These are phyloP conservation scores for Terfezia claveryi DNA, from an alignment of 495 filamentous ascomycete species.

Conservation along the genomic window DNA sequence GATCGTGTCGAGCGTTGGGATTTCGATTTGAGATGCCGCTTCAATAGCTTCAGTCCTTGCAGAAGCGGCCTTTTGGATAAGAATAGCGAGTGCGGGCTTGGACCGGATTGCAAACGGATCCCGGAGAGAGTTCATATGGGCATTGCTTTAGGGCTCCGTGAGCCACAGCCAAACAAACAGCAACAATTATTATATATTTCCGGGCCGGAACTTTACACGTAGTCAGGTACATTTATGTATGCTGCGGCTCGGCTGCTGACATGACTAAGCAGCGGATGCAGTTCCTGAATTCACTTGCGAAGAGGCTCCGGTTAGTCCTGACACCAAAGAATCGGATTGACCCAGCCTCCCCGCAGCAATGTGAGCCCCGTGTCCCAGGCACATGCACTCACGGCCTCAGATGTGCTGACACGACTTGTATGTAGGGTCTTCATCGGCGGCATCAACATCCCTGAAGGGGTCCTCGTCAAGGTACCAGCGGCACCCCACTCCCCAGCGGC, in stretches of 20 bases:
- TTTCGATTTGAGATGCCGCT: background rate
- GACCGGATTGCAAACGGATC: constrained; percentile 31
- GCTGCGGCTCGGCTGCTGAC: no score
- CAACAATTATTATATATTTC: no score
- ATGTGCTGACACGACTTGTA: constrained; percentile 1
- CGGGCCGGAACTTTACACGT: no score
- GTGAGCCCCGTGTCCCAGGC: background rate
- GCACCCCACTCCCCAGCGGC: background rate
- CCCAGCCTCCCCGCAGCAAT: background rate
- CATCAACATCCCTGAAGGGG: constrained; percentile 60
- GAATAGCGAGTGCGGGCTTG: constrained; percentile 25
- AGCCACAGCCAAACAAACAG: no score
- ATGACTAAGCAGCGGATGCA: no score
- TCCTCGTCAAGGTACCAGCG: constrained; percentile 48
- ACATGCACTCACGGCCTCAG: constrained; percentile 3
- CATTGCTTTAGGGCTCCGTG: background rate
- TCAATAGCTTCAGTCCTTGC: background rate
- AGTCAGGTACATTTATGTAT: no score
- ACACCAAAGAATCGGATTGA: no score
- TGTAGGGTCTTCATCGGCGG: constrained; percentile 59
- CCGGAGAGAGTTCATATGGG: constrained; percentile 28
- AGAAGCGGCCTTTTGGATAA: constrained; percentile 16
- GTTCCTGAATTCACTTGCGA: no score
- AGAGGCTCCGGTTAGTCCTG: no score
- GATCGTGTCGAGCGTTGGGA: background rate